Evolutionary conservation across 2,329 filamentous ascomycete species (phyloP).

Genomic region (Cladosporium velox): DNA sequence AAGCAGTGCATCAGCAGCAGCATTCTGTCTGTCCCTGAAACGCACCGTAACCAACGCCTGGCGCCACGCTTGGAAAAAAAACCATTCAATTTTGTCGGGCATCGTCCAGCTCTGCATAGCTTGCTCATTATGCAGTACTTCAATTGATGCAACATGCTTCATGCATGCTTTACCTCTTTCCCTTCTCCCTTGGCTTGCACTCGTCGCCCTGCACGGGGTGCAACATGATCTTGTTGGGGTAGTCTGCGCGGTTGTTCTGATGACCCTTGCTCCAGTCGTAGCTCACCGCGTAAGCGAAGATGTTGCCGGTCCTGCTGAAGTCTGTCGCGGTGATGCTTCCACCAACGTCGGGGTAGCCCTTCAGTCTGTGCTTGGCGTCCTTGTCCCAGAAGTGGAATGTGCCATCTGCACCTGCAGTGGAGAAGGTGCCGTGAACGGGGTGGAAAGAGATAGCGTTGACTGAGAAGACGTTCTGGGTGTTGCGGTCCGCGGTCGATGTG

Average conservation of each 20-base stretch:
- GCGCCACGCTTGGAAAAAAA: slow-evolving; percentile 20
- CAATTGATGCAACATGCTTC: neutral
- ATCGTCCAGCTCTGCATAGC: neutral
- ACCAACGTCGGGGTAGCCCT: slow-evolving; percentile 65
- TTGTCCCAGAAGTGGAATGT: slow-evolving; percentile 96
- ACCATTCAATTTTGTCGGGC: slow-evolving; percentile 1
- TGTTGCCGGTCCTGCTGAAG: slow-evolving; percentile 81
- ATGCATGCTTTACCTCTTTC: slow-evolving; percentile 45
- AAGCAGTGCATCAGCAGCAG: slow-evolving; percentile 7
- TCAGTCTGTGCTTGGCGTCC: slow-evolving; percentile 55
- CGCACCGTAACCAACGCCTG: slow-evolving; percentile 20
- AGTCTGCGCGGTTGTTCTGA: slow-evolving; percentile 70
- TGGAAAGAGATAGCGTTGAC: slow-evolving; percentile 99
- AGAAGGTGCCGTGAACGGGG: slow-evolving; percentile 95
- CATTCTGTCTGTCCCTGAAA: slow-evolving; percentile 1
- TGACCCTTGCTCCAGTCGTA: slow-evolving; percentile 99
- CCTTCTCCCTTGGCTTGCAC: slow-evolving; percentile 52
- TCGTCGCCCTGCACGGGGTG: slow-evolving; percentile 52
- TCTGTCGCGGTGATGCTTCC: slow-evolving; percentile 86
- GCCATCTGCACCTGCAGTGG: slow-evolving; percentile 90
- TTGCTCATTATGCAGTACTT: neutral
- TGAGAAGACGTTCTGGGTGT: slow-evolving; percentile 84
- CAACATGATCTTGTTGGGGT: slow-evolving; percentile 54
- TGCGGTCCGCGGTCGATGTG: slow-evolving; percentile 60
- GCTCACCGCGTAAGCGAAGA: slow-evolving; percentile 69